These are phyloP conservation scores for Gentiana macrophylla DNA, from an alignment of 257 asterid species.

Conservation along the genomic window DNA sequence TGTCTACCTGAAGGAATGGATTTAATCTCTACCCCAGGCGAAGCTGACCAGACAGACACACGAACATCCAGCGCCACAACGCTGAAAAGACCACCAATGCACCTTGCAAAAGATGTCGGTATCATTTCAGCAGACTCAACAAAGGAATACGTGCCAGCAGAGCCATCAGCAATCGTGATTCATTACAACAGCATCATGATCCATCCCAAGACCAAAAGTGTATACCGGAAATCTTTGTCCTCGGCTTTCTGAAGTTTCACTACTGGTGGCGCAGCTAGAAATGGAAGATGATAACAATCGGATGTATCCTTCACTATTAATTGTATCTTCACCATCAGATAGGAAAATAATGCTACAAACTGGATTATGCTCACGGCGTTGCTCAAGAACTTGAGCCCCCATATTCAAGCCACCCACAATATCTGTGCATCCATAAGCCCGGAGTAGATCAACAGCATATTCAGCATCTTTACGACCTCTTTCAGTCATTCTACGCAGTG, in stretches of 20 bases:
- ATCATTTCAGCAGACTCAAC: slow-evolving; percentile 28
- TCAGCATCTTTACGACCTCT: slow-evolving; percentile 27
- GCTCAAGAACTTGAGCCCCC: slow-evolving; percentile 25
- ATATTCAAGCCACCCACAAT: slow-evolving; percentile 21
- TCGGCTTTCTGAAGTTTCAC: not conserved
- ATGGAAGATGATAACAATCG: slow-evolving; percentile 1
- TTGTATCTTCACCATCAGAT: slow-evolving; percentile 36
- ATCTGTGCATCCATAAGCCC: slow-evolving; percentile 24
- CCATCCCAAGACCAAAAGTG: slow-evolving; percentile 6
- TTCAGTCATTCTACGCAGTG: not conserved
- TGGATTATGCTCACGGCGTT: slow-evolving; percentile 23
- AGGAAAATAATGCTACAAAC: slow-evolving; percentile 26
- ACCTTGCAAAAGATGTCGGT: slow-evolving; percentile 36
- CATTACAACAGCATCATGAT: slow-evolving; percentile 18
- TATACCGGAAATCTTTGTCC: slow-evolving; percentile 8
- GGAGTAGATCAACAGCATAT: slow-evolving; percentile 21
- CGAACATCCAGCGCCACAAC: slow-evolving; percentile 27
- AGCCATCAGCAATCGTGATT: slow-evolving; percentile 32
- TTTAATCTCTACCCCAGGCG: slow-evolving; percentile 24
- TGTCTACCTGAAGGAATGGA: slow-evolving; percentile 19
- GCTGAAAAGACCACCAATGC: slow-evolving; percentile 3
- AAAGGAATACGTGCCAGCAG: slow-evolving; percentile 41
- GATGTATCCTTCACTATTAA: not conserved
- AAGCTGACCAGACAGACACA: slow-evolving; percentile 17
- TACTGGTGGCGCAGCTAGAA: not conserved